phyloP scores from a whole-genome alignment of 345 rosid genomes.

The Eucalyptus cloeziana region DNA sequence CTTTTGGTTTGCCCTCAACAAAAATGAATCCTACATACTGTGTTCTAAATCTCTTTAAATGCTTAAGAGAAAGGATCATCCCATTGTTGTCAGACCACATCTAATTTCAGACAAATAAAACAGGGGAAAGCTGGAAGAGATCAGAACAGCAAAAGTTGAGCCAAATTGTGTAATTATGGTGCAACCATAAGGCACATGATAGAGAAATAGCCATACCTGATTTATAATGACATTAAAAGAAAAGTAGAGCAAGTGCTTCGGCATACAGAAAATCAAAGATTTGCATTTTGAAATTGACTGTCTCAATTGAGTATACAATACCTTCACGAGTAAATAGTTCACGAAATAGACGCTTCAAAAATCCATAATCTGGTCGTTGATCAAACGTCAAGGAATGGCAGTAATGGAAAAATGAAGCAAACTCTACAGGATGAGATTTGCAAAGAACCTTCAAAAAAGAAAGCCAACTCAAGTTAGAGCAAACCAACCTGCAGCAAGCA shows the following conservation, averaged over 20 bases:
- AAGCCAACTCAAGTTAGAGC: background rate
- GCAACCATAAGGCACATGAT: background rate
- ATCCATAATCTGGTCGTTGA: constrained; percentile 84
- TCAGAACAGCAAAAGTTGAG: background rate
- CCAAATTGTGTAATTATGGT: background rate
- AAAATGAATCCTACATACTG: background rate
- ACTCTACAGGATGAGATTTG: constrained; percentile 57
- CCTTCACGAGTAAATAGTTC: constrained; percentile 79
- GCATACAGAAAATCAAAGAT: background rate
- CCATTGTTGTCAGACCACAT: background rate
- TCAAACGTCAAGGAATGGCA: constrained; percentile 80
- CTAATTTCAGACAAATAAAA: background rate
- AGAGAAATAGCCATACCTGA: background rate
- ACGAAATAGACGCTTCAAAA: constrained; percentile 66
- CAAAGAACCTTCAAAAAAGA: constrained; percentile 50
- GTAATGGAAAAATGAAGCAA: constrained; percentile 77
- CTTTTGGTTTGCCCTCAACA: background rate
- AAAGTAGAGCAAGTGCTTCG: background rate
- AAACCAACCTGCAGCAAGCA: background rate
- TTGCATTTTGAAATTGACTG: background rate
- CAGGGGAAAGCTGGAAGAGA: background rate
- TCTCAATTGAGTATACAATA: background rate
- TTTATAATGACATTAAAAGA: background rate
- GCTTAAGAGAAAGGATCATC: background rate
- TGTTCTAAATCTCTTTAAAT: background rate